phyloP scores from a whole-genome alignment of 1,284 basidiomycete genomes.

The Flammula alnicola region DNA sequence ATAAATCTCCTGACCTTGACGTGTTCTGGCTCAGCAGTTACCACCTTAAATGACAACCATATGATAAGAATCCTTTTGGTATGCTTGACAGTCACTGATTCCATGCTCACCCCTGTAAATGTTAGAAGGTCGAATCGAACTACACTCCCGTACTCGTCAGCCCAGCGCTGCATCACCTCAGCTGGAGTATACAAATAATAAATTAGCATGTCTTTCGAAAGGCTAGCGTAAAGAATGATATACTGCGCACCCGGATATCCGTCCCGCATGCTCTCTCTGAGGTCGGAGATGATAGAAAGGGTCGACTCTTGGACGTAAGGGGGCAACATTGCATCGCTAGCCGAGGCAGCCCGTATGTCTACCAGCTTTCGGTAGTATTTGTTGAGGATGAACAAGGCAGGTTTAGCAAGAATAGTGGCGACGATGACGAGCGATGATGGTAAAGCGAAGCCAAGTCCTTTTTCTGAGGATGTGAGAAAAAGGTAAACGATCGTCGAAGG shows the following conservation, averaged over 20 bases:
- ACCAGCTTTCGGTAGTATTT: constrained; percentile 11
- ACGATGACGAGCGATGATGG: constrained; percentile 1
- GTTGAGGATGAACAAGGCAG: constrained; percentile 17
- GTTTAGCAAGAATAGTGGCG: constrained; percentile 15
- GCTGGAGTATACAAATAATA: background rate
- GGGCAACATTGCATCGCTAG: constrained; percentile 19
- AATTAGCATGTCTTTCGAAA: background rate
- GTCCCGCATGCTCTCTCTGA: constrained; percentile 9
- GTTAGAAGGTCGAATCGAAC: constrained; percentile 22
- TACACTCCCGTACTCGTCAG: constrained; percentile 24
- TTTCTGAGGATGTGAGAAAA: background rate
- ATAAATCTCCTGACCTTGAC: constrained; percentile 32
- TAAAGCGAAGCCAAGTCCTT: background rate
- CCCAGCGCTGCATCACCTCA: constrained; percentile 24
- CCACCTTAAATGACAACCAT: constrained; percentile 31
- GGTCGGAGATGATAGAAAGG: constrained; percentile 10
- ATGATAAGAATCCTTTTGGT: no score
- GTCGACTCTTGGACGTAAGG: constrained; percentile 17
- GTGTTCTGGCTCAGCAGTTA: constrained; percentile 46
- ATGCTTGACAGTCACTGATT: no score
- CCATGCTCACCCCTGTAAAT: constrained; percentile 26
- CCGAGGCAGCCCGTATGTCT: constrained; percentile 17
- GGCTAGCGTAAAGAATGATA: no score
- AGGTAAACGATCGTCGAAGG: constrained; percentile 16
- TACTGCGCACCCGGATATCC: constrained; percentile 28